Evolutionary conservation across 2,329 filamentous ascomycete genomes (phyloP).

Genomic region (Mariannaea sp.): DNA sequence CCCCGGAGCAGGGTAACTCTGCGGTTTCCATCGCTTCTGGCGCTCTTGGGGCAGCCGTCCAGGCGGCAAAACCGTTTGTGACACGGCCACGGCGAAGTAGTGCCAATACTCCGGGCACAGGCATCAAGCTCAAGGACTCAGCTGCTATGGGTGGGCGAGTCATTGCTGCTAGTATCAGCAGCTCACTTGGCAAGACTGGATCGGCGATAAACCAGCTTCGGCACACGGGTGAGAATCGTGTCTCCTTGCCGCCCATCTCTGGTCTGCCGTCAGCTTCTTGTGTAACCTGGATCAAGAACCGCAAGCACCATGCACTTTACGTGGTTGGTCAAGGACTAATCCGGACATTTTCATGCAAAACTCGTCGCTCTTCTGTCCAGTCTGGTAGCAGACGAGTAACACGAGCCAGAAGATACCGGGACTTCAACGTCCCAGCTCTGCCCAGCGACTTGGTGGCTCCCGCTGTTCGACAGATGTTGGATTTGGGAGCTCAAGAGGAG

Average conservation of each 20-base stretch:
- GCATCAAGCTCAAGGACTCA: constrained; percentile 58
- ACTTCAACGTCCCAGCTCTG: constrained; percentile 68
- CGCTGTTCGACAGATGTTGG: constrained; percentile 59
- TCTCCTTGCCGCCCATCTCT: constrained; percentile 66
- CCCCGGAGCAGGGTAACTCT: constrained; percentile 55
- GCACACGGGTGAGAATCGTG: constrained; percentile 75
- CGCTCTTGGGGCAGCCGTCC: constrained; percentile 71
- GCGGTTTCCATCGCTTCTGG: constrained; percentile 73
- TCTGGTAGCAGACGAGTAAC: constrained; percentile 55
- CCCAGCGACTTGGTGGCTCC: constrained; percentile 64
- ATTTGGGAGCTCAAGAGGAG: constrained; percentile 57
- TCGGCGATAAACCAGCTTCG: constrained; percentile 71
- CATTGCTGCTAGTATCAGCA: constrained; percentile 74
- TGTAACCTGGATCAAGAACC: constrained; percentile 68
- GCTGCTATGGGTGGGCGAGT: constrained; percentile 73
- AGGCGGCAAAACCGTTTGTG: constrained; percentile 67
- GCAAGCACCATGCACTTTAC: constrained; percentile 65
- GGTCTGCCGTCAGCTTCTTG: constrained; percentile 61
- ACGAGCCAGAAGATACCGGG: constrained; percentile 63
- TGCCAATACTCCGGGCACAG: constrained; percentile 42
- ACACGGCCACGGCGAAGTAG: constrained; percentile 59
- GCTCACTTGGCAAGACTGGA: constrained; percentile 75
- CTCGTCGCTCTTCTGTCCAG: constrained; percentile 58
- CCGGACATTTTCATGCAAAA: constrained; percentile 66
- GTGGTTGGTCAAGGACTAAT: constrained; percentile 69